Conservation (phyloP, 768 basidiomycete genomes). For the Holtermanniella nyarrowii region DNA sequence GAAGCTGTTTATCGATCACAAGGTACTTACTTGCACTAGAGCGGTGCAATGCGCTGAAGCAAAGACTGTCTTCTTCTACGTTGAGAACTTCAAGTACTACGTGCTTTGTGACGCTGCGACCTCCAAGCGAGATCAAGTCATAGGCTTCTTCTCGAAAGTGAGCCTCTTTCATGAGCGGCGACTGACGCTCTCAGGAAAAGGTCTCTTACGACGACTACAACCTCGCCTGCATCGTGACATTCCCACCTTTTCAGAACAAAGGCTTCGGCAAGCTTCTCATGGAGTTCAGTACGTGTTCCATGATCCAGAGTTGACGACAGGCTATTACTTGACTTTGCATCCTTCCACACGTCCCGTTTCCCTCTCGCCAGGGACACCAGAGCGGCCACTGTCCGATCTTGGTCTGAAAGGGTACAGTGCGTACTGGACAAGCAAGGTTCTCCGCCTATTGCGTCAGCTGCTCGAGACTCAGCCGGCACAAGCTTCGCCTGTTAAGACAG, state of each 20-base stretch:
- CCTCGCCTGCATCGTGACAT: slow-evolving; percentile 86
- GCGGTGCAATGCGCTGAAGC: neutral
- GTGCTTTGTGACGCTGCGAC: slow-evolving; percentile 70
- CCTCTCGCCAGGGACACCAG: slow-evolving; percentile 78
- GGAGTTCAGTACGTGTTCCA: slow-evolving; percentile 74
- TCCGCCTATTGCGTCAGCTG: slow-evolving; percentile 15
- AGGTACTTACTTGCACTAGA: slow-evolving; percentile 48
- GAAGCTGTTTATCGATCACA: slow-evolving; percentile 97
- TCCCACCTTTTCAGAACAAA: slow-evolving; percentile 82
- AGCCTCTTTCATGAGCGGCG: neutral
- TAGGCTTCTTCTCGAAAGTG: slow-evolving; percentile 67
- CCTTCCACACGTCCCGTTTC: slow-evolving; percentile 47
- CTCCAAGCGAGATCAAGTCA: slow-evolving; percentile 65
- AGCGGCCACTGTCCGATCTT: slow-evolving; percentile 86
- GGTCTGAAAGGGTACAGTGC: slow-evolving; percentile 72
- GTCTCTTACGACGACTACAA: slow-evolving; percentile 94
- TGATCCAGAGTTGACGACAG: slow-evolving; percentile 42
- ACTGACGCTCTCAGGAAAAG: slow-evolving; percentile 59
- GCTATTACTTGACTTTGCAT: slow-evolving; percentile 70
- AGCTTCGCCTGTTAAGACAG: neutral
- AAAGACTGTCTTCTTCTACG: slow-evolving; percentile 38
- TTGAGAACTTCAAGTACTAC: slow-evolving; percentile 65
- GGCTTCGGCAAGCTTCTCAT: slow-evolving; percentile 94
- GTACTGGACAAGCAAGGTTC: slow-evolving; percentile 33
- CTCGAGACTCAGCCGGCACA: slow-evolving; percentile 8